These are phyloP conservation scores for Aegilops tauschii DNA, from an alignment of 176 grass and related monocot genomes.

Conservation along the genomic window DNA sequence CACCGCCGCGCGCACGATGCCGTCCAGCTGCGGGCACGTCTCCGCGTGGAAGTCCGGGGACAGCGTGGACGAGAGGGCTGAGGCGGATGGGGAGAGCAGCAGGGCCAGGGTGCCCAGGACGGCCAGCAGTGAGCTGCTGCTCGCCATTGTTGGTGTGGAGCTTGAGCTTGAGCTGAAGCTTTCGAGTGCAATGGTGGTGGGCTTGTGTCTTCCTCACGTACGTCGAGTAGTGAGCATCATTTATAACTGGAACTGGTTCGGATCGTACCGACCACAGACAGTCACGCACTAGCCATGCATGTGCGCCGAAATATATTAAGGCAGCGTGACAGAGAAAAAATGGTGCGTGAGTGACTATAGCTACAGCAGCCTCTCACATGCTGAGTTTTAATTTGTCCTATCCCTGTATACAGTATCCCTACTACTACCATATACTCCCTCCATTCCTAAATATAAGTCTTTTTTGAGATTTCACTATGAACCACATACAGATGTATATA, in stretches of 20 bases:
- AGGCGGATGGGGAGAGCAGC: not conserved
- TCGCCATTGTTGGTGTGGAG: not conserved
- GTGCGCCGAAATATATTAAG: too few species aligned
- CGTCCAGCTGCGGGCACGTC: not conserved
- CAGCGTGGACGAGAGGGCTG: not conserved
- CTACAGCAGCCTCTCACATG: not conserved
- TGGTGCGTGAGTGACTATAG: not conserved
- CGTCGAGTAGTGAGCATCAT: not conserved
- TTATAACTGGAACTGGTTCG: not conserved
- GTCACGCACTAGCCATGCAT: too few species aligned
- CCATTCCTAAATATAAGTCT: too few species aligned
- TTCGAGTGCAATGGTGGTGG: not conserved
- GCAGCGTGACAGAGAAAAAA: not conserved
- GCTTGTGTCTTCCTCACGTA: slow-evolving; percentile 30
- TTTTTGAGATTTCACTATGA: too few species aligned
- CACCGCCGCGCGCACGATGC: not conserved
- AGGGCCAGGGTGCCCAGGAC: not conserved
- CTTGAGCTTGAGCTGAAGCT: not conserved
- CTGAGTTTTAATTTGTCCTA: not conserved
- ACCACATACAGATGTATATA: too few species aligned
- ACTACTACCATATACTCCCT: too few species aligned
- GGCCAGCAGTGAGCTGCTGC: not conserved
- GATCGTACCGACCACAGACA: too few species aligned
- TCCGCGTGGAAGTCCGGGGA: not conserved
- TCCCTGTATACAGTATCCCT: not conserved